Percentiles rank a stretch among this genome's conserved stretches.
Evolutionary conservation across 1,284 basidiomycete species (phyloP).

Genomic region (Tetrapyrgos nigripes): DNA sequence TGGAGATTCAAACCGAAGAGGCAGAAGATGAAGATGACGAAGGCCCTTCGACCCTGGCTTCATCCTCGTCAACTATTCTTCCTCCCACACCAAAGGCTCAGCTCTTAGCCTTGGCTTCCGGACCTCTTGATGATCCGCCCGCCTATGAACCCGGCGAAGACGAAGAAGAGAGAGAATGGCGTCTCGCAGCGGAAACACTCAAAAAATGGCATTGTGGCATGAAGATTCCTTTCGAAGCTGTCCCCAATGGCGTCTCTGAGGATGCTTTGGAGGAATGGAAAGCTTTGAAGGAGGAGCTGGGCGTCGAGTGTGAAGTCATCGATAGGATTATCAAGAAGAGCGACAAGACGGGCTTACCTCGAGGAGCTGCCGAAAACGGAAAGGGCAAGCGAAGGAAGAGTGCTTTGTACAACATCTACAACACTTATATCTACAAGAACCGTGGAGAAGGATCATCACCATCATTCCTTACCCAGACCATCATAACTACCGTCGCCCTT

Average conservation of each 20-base stretch:
- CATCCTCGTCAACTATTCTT: conserved; percentile 72
- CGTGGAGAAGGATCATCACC: conserved; percentile 27
- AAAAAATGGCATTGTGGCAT: conserved; percentile 72
- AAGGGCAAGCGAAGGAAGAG: conserved; percentile 45
- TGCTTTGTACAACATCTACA: conserved; percentile 84
- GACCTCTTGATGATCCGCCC: conserved; percentile 63
- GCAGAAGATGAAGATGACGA: conserved; percentile 38
- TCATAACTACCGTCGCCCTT: conserved; percentile 54
- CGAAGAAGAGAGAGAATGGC: conserved; percentile 56
- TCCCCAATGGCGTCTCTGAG: conserved; percentile 56
- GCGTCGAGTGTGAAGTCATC: conserved; percentile 77
- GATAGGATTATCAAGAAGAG: conserved; percentile 71
- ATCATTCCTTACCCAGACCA: conserved; percentile 1
- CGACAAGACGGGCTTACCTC: conserved; percentile 23
- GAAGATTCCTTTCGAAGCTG: conserved; percentile 42
- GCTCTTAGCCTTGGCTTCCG: conserved; percentile 29
- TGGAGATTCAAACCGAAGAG: conserved; percentile 70
- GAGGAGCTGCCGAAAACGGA: conserved; percentile 27
- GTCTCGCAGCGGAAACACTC: conserved; percentile 62
- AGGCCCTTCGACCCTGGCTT: conserved; percentile 51
- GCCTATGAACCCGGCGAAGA: conserved; percentile 58
- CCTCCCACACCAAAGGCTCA: conserved; percentile 68
- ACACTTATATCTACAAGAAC: conserved; percentile 71
- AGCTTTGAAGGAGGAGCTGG: conserved; percentile 77
- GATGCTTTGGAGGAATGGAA: conserved; percentile 75